phyloP scores from a whole-genome alignment of 2,329 filamentous ascomycete species.

The Zymoseptoria ardabiliae region DNA sequence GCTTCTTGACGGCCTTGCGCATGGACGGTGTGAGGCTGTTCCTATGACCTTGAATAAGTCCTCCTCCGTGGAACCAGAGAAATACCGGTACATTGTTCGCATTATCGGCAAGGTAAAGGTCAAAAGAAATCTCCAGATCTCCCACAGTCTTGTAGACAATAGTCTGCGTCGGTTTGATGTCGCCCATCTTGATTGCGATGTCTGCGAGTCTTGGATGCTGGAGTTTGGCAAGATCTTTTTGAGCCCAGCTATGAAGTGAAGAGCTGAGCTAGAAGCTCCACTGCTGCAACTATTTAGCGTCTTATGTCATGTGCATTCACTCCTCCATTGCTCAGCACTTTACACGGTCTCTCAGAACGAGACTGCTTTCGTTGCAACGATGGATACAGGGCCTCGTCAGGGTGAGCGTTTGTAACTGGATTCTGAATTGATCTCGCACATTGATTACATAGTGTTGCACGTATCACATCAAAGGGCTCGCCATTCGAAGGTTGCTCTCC shows the following conservation, averaged over 20 bases:
- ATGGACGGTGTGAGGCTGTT: slow-evolving; percentile 21
- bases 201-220: background rate
- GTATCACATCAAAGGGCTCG: no score
- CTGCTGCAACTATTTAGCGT: background rate
- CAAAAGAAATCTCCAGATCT: slow-evolving; percentile 15
- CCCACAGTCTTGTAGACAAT: slow-evolving; percentile 21
- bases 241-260: background rate
- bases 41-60: slow-evolving; percentile 26
- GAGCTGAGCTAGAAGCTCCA: background rate
- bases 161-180: slow-evolving; percentile 10
- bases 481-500: no score
- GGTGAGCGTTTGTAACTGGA: no score
- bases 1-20: slow-evolving; percentile 16
- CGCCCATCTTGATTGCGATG: slow-evolving; percentile 7
- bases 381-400: no score
- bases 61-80: slow-evolving; percentile 24
- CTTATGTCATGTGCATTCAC: background rate
- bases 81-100: slow-evolving; percentile 14
- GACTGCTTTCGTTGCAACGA: no score
- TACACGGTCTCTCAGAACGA: no score
- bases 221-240: background rate
- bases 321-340: background rate
- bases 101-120: slow-evolving; percentile 18
- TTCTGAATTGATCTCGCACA: no score
- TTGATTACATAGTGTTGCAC: no score